Conservation (phyloP, 305 asterid genomes). For the Ajuga reptans region DNA sequence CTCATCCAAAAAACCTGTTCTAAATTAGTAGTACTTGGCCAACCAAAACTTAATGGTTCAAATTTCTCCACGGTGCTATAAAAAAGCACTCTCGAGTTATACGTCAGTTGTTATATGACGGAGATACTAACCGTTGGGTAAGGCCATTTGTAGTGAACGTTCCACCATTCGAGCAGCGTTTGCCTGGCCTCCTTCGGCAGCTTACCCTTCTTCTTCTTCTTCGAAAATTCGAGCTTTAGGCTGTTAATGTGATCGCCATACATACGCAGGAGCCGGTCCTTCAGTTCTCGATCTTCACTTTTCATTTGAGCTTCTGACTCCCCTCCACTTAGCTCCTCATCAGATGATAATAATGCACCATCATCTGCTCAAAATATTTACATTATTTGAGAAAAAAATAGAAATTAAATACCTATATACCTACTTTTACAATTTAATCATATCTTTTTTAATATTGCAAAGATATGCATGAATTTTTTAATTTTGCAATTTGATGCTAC, state of each 20-base stretch:
- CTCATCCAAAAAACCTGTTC: too few species aligned
- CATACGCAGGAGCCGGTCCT: conserved; percentile 48
- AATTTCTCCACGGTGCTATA: too few species aligned
- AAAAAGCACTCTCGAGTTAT: too few species aligned
- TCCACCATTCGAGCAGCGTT: conserved; percentile 83
- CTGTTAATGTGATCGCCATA: conserved; percentile 68
- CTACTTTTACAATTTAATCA: too few species aligned
- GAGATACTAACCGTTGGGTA: conserved; percentile 70
- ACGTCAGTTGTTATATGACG: too few species aligned
- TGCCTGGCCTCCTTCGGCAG: conserved; percentile 83
- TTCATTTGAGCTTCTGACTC: conserved; percentile 40
- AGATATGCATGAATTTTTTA: too few species aligned
- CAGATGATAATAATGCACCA: conserved; percentile 46
- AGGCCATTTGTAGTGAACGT: conserved; percentile 77
- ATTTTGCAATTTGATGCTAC: too few species aligned
- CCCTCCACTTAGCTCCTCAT: conserved; percentile 64
- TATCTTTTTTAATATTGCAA: too few species aligned
- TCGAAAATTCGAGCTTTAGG: conserved; percentile 68
- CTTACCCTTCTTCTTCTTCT: conserved; percentile 88
- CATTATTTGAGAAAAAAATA: too few species aligned
- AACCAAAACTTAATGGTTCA: too few species aligned
- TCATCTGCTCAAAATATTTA: conserved; percentile 30
- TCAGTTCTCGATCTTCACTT: conserved; percentile 54
- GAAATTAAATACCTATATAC: too few species aligned
- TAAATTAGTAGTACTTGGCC: too few species aligned